These are phyloP conservation scores for Penicillium cinerascens DNA, from an alignment of 495 filamentous ascomycete species.

Conservation along the genomic window DNA sequence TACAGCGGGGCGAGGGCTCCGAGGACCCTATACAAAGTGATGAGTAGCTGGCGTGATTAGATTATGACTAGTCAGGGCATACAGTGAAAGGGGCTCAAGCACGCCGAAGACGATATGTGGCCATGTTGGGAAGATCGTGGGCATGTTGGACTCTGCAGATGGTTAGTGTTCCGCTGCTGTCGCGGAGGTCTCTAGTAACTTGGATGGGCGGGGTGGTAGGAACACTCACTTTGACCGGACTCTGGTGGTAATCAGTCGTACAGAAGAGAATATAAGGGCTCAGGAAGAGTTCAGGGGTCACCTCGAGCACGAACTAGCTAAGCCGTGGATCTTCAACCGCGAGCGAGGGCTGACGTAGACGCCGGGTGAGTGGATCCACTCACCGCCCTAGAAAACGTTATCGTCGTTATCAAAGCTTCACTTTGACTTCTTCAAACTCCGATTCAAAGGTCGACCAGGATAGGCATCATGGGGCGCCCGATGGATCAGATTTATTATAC, in stretches of 20 bases:
- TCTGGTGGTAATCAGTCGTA: neutral
- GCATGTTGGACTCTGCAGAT: conserved; percentile 23
- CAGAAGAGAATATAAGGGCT: neutral
- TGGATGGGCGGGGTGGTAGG: neutral
- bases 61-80: conserved; percentile 22
- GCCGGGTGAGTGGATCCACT: conserved; percentile 4
- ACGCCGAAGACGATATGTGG: conserved; percentile 46
- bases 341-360: conserved; percentile 13
- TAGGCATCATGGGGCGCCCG: conserved; percentile 6
- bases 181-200: neutral
- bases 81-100: conserved; percentile 68
- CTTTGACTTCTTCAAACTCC: conserved; percentile 1
- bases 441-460: neutral
- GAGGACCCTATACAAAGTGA: conserved; percentile 41
- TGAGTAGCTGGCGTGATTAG: conserved; percentile 7
- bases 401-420: conserved; percentile 16
- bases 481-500: conserved; percentile 2
- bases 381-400: conserved; percentile 9
- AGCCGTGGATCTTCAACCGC: conserved; percentile 2
- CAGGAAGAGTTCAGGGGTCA: neutral
- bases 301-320: neutral
- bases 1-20: conserved; percentile 56
- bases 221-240: neutral
- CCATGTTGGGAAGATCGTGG: conserved; percentile 41
- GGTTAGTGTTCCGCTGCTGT: neutral